Evolutionary conservation across 1,284 basidiomycete species (phyloP).

Genomic region (Apiotrichum akiyoshidainum): DNA sequence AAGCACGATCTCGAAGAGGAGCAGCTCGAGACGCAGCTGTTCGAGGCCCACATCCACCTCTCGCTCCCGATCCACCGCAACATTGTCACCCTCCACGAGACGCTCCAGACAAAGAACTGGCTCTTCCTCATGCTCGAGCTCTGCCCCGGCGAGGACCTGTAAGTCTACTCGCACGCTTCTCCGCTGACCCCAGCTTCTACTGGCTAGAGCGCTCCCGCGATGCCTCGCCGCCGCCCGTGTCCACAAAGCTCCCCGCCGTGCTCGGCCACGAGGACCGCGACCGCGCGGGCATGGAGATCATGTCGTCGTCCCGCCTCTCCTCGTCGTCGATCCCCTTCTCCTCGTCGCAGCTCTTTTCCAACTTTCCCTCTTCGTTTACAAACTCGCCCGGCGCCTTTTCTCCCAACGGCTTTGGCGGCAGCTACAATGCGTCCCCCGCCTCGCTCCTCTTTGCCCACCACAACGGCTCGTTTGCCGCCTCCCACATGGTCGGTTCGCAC

Average conservation of each 20-base stretch:
- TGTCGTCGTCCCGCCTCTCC: conserved; percentile 49
- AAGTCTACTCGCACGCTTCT: conserved; percentile 15
- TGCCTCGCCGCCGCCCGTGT: conserved; percentile 62
- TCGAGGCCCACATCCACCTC: conserved; percentile 93
- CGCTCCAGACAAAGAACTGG: conserved; percentile 75
- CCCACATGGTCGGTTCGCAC: conserved; percentile 9
- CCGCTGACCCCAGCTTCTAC: conserved; percentile 61
- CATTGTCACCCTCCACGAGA: conserved; percentile 91
- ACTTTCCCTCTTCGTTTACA: conserved; percentile 34
- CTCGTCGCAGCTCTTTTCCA: conserved; percentile 42
- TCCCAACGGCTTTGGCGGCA: conserved; percentile 23
- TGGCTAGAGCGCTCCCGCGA: conserved; percentile 92
- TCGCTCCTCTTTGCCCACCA: conserved; percentile 45
- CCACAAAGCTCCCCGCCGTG: conserved; percentile 50
- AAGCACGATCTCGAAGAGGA: conserved; percentile 87
- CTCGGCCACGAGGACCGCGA: conserved; percentile 19
- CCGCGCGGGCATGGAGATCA: conserved; percentile 25
- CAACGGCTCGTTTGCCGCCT: conserved; percentile 21
- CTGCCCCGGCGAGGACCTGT: conserved; percentile 85
- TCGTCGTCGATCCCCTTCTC: conserved; percentile 51
- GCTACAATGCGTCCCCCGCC: conserved; percentile 33
- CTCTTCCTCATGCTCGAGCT: conserved; percentile 81
- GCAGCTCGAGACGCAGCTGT: conserved; percentile 77
- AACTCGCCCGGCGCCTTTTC: conserved; percentile 36
- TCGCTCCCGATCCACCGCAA: conserved; percentile 86